Evolutionary conservation across 345 rosid species (phyloP), one percentile per base, ranked within the genome.

Genomic region (Odontarrhena argentea): DNA sequence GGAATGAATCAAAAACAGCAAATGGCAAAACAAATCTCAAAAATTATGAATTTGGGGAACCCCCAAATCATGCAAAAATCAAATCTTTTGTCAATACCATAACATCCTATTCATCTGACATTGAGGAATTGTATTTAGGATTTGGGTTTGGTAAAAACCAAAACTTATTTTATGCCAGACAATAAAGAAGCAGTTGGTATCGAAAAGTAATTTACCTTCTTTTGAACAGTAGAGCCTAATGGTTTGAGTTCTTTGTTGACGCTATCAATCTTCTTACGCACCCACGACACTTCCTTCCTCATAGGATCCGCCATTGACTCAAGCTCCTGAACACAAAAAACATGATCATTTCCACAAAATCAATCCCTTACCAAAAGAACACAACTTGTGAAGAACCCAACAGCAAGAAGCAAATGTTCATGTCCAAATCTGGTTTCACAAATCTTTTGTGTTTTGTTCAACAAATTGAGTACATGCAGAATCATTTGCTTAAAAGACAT

Each of bases 241-340:
- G 98, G 96, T 74, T 86, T 93, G 75, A 93, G 81, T 62, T 94
- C 99, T 77, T 91, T 91, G 86, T 88, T 91, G 41, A 94, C 87
- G 1, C 80, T 35, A 78, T 94, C 99, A 28, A 94, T 87, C 95
- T 76, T 88, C 86, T 94, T 94, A 25, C 99, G 78, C 11, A 94
- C 88, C 65, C 80, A 1, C 2, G 84, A 65, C 13, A 91, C 96
- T 40, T 94, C 99, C 79, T 94, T 91, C 76, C 92, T 88, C 97
- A 94, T 85, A 9, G 99, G 99, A 88, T 94, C 97, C 30, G 95
- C 83, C 65, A 91, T 79, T 3, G 83, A 69, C 72, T 91, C 97
- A 53, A 94, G 97, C 80, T 91, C 99, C 99, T 94, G 83, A 45
- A 47, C 36, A 52, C 32, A 22, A 46, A 2, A 24, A 68, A 10